These are phyloP conservation scores for Clarireedia hainanense DNA, from an alignment of 2,329 filamentous ascomycete species.

Conservation along the genomic window DNA sequence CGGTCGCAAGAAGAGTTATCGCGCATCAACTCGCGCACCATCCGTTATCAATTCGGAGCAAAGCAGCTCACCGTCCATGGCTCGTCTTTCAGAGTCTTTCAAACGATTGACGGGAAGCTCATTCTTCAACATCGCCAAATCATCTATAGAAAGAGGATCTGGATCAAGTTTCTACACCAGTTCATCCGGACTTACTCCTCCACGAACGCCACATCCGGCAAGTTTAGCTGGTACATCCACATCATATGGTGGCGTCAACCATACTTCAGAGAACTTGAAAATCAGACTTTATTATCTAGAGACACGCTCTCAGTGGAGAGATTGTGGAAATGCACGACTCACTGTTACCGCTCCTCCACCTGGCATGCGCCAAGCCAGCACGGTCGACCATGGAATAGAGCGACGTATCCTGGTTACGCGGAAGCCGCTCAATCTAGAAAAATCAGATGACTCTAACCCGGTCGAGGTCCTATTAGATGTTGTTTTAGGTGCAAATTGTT, in stretches of 20 bases:
- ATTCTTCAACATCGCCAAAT: conserved; percentile 76
- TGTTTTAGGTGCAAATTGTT: conserved; percentile 19
- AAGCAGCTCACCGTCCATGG: conserved; percentile 64
- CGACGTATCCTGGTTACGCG: conserved; percentile 83
- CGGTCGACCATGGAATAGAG: conserved; percentile 59
- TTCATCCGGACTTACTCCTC: conserved; percentile 31
- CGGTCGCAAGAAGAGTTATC: conserved; percentile 35
- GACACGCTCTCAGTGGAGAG: conserved; percentile 74
- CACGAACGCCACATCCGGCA: conserved; percentile 18
- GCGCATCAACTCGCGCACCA: conserved; percentile 52
- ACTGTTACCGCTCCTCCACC: conserved; percentile 71
- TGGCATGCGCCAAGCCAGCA: conserved; percentile 50
- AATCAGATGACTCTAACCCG: conserved; percentile 4
- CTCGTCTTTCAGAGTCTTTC: conserved; percentile 62
- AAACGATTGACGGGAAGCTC: conserved; percentile 63
- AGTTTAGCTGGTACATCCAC: conserved; percentile 21
- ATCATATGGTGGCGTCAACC: conserved; percentile 39
- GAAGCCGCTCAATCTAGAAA: conserved; percentile 12
- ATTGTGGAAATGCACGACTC: conserved; percentile 77
- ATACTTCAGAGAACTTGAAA: conserved; percentile 72
- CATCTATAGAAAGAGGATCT: conserved; percentile 55
- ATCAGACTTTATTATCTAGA: conserved; percentile 80
- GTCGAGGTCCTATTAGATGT: conserved; percentile 16
- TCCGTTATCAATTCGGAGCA: conserved; percentile 55
- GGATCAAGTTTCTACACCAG: conserved; percentile 35